Evolutionary conservation across 2,329 filamentous ascomycete species (phyloP), one percentile per base, ranked within the genome.

Genomic region (Ophiosphaerella herpotricha): DNA sequence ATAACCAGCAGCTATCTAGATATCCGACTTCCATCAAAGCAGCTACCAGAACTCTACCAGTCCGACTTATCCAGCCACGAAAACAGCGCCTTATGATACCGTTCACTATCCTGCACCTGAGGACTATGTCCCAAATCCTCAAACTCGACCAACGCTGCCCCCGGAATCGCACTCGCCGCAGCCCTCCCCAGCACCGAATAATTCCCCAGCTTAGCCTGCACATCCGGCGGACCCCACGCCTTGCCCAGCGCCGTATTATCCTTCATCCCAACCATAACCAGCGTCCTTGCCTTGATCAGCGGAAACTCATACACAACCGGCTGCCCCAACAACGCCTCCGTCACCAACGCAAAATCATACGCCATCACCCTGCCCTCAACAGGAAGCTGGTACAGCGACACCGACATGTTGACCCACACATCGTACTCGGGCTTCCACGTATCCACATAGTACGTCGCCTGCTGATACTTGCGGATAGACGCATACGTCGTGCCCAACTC

Each of bases 161-260:
- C 71, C 1, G 76, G 76, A 35, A 83, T 79, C 52, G 72, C 68
- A 0, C 62, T 70, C 7, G 74, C 74, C 0, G 77, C 75, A 50
- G 75, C 57, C n/a, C 75, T 75, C 0, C 80, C 81, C 9, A 84
- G 64, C 3, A 79, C 63, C 41, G 77, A 70, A 52, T 82, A 83
- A 55, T 78, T 75, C 0, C 81, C 81, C 12, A 84, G 58, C 55
- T 45, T 53, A 4, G 40, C 46, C 29, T 63, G 54, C n/a, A 67
- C 62, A 3, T 56, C 58, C 6, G 60, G 52, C 12, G 65, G 63
- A 21, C 60, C 60, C 80, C 81, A 84, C 43, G 75, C 74, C 59
- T 80, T 80, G 0, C 82, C 81, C 41, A 84, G 80, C 13, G 80
- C 82, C 2, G 82, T 83, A 33, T 72, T 80, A 52, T 84, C 81